Evolutionary conservation across 345 rosid genomes (phyloP), one percentile per base, ranked within the genome.

Genomic region (Sonneratia alba): DNA sequence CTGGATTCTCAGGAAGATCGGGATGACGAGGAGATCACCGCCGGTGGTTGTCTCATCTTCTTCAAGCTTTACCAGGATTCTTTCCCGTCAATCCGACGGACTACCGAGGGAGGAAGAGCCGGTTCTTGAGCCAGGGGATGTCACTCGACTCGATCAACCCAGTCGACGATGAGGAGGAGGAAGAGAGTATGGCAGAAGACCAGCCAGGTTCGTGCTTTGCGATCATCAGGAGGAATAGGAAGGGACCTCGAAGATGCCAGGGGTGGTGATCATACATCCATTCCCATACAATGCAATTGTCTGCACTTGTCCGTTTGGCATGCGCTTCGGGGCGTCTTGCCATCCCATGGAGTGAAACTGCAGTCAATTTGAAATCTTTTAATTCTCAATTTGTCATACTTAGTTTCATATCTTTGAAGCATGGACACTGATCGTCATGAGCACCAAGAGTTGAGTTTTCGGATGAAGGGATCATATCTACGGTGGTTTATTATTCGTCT

Each of bases 131-230:
- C 32, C 32, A n/a, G 63, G 63, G 63, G n/a, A n/a, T n/a, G 34
- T 57, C 63, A 22, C n/a, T 57, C 32, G 63, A 57, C 27, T 57
- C 63, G 63, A 57, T 57, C 63, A 57, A 21, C 63, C 63, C 63
- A 9, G 6, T 57, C 10, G 63, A 57, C 19, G 63, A 57, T 22
- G 24, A 57, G 1, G 63, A 57, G 24, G 63, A 22, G 27, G 22
- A 57, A 40, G 43, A 4, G 32, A 3, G 4, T 21, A n/a, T 21
- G 9, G 22, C 11, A 47, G 49, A 7, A 7, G 6, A 8, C 13
- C 27, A 10, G 12, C 9, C 32, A 57, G 34, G 4, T 21, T 10
- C 9, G 4, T 57, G 63, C 63, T 57, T 57, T n/a, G 8, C 24
- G 32, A 22, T 57, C 34, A 32, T 8, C 63, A n/a, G 63, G 34